phyloP scores from a whole-genome alignment of 495 filamentous ascomycete genomes.

The Penicillium lagena region DNA sequence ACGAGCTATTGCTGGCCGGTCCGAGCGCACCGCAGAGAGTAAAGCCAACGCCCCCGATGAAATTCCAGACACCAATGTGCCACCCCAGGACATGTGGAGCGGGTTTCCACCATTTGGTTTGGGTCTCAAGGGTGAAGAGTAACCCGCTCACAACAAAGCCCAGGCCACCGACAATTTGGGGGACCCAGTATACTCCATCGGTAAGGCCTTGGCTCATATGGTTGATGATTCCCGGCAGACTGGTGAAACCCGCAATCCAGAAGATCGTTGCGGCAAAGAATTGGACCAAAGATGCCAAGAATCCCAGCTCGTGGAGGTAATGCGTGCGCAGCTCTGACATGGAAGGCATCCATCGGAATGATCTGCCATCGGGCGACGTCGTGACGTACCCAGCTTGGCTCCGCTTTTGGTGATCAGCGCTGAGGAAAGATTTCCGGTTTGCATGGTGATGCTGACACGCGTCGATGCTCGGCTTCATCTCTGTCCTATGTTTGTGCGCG shows the following conservation, averaged over 20 bases:
- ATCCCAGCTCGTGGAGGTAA: conserved; percentile 63
- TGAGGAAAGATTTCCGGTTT: conserved; percentile 40
- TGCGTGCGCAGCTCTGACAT: conserved; percentile 50
- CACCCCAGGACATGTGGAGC: conserved; percentile 53
- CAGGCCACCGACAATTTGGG: conserved; percentile 59
- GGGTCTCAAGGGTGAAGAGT: conserved; percentile 66
- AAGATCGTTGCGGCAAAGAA: conserved; percentile 56
- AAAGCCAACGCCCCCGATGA: conserved; percentile 60
- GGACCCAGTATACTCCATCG: conserved; percentile 59
- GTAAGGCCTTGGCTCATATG: conserved; percentile 37
- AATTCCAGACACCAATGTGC: conserved; percentile 54
- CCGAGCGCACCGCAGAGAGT: conserved; percentile 63
- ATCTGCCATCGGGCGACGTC: conserved; percentile 9
- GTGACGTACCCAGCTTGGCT: conserved; percentile 5
- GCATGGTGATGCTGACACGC: conserved; percentile 51
- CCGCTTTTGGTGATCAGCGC: too few species aligned
- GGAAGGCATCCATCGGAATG: conserved; percentile 59
- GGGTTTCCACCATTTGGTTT: conserved; percentile 59
- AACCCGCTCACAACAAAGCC: conserved; percentile 54
- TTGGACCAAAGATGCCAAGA: conserved; percentile 56
- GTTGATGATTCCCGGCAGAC: conserved; percentile 51
- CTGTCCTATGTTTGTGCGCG: neutral
- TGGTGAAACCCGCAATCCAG: conserved; percentile 63
- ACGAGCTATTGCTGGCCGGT: conserved; percentile 30
- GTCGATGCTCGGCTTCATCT: conserved; percentile 20